These are phyloP conservation scores for Pholiota microspora DNA, from an alignment of 768 basidiomycete species.

Conservation along the genomic window DNA sequence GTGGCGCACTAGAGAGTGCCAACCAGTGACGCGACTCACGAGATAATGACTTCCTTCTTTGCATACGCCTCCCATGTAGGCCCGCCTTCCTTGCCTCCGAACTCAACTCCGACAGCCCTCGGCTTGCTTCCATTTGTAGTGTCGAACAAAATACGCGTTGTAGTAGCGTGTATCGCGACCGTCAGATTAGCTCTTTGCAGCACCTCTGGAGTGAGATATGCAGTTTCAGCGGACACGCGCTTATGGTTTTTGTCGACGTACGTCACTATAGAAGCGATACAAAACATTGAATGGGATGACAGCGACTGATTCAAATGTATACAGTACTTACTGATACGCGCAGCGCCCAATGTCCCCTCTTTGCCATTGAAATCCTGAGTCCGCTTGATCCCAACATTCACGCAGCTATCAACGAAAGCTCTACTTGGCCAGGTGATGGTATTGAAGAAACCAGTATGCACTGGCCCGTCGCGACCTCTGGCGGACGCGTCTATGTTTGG, in stretches of 20 bases:
- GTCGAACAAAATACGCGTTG: conserved; percentile 60
- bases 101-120: conserved; percentile 63
- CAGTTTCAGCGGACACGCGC: conserved; percentile 62
- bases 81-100: conserved; percentile 36
- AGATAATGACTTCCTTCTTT: conserved; percentile 58
- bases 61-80: conserved; percentile 45
- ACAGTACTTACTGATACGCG: conserved; percentile 44
- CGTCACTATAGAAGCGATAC: conserved; percentile 48
- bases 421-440: conserved; percentile 40
- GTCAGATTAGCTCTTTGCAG: conserved; percentile 63
- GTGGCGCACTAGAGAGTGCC: too few species aligned
- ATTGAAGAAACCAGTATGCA: conserved; percentile 57
- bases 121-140: conserved; percentile 28
- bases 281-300: not conserved
- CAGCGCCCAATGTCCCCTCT: conserved; percentile 58
- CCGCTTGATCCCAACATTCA: conserved; percentile 52
- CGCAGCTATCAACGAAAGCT: conserved; percentile 54
- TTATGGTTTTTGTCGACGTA: conserved; percentile 52
- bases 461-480: conserved; percentile 52
- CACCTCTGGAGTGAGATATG: conserved; percentile 65
- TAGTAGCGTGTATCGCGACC: conserved; percentile 53
- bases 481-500: conserved; percentile 48
- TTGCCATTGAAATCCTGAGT: conserved; percentile 60
- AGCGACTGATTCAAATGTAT: too few species aligned
- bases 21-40: too few species aligned